phyloP scores from a whole-genome alignment of 1,284 basidiomycete genomes.

The Ganoderma lingzhi region DNA sequence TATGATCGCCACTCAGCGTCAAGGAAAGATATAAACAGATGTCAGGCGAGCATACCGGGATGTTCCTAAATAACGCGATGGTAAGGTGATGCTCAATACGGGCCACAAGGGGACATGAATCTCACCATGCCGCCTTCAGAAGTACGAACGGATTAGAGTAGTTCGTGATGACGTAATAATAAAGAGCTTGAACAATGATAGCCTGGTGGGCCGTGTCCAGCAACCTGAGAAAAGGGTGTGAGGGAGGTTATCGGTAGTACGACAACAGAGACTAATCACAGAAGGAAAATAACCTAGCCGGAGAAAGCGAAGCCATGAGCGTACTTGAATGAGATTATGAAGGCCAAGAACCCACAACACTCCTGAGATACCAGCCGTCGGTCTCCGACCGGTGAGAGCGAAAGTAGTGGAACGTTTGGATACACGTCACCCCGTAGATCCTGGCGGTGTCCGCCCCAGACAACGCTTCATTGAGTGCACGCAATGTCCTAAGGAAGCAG shows the following conservation, averaged over 20 bases:
- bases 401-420: conserved; percentile 3
- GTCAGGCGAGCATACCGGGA: neutral
- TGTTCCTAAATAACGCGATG: neutral
- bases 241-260: neutral
- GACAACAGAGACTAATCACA: neutral
- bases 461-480: neutral
- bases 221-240: neutral
- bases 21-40: neutral
- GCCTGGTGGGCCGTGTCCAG: neutral
- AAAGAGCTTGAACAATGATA: neutral
- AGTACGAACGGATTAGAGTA: neutral
- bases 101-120: neutral
- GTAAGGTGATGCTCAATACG: neutral
- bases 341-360: neutral
- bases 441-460: neutral
- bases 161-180: conserved; percentile 1
- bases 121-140: neutral
- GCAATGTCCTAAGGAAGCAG: neutral
- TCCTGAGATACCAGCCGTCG: neutral
- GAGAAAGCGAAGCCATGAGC: neutral
- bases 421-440: neutral
- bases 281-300: neutral
- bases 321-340: neutral
- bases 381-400: neutral
- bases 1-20: neutral